A percentile compares a stretch with the other conserved stretches of the same genome.
These are phyloP conservation scores for Zymoseptoria crescenta DNA, from an alignment of 2,329 filamentous ascomycete species.

Conservation along the genomic window DNA sequence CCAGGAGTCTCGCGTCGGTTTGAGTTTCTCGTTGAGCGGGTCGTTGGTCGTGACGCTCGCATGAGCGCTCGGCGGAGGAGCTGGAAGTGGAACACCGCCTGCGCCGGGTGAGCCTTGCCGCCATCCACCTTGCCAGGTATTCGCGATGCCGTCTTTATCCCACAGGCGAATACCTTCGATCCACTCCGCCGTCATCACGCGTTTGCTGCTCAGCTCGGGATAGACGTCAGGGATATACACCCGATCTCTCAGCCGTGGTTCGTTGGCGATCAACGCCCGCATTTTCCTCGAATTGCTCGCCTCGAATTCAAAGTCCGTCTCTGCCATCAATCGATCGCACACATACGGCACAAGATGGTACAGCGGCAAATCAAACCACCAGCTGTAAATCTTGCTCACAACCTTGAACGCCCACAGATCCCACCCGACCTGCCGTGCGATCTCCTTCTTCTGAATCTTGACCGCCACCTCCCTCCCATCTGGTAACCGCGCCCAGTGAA, in stretches of 20 bases:
- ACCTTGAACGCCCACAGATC: conserved; percentile 95
- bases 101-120: conserved; percentile 71
- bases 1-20: conserved; percentile 75
- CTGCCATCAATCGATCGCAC: conserved; percentile 79
- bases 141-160: conserved; percentile 77
- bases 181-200: conserved; percentile 94
- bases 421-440: conserved; percentile 82
- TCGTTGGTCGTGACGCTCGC: conserved; percentile 35
- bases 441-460: conserved; percentile 95
- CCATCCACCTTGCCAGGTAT: conserved; percentile 70
- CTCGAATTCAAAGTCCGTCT: conserved; percentile 92
- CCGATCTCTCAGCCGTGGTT: conserved; percentile 65
- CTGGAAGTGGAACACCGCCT: conserved; percentile 55
- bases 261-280: conserved; percentile 64
- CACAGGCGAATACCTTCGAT: conserved; percentile 89
- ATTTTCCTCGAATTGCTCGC: conserved; percentile 81
- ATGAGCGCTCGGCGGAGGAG: conserved; percentile 31
- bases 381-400: conserved; percentile 73
- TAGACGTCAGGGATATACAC: conserved; percentile 88
- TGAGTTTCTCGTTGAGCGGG: conserved; percentile 54
- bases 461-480: conserved; percentile 90
- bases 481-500: conserved; percentile 81
- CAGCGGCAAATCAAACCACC: conserved; percentile 86
- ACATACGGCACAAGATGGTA: conserved; percentile 90
- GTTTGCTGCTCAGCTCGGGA: conserved; percentile 68